Evolutionary conservation across 2,329 filamentous ascomycete genomes (phyloP), one percentile per base, ranked within the genome.

Genomic region (Fusarium sp.): DNA sequence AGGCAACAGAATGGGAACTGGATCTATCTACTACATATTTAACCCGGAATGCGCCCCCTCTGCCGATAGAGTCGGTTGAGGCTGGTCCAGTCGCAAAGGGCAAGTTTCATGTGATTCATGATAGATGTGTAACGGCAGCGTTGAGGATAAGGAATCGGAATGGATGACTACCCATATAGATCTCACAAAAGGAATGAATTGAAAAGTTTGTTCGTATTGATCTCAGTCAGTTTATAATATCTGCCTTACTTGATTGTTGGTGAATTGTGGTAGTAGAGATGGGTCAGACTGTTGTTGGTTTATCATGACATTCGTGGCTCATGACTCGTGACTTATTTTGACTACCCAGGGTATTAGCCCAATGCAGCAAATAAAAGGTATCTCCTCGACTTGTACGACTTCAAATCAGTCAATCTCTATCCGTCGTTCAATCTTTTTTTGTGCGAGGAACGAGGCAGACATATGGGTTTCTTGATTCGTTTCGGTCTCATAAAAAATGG

Each of bases 31-130:
- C 29, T 31, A 6, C 62, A 69, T 63, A 55, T 67, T 58, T 63
- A 31, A 49, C 63, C 63, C 60, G 67, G 60, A 72, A 70, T 67
- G 63, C 71, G 67, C 71, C 71, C 70, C 67, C 63, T 67, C 54
- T 56, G 41, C 53, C 42, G 35, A 50, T 54, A 11, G 43, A 57
- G n/a, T 45, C 27, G 47, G 63, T 15, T 21, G 50, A 62, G 71
- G 71, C 63, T 58, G 71, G 71, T 67, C 71, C 52, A 46, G 71
- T 59, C 63, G 71, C 57, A 62, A 62, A 70, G 68, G 71, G 59
- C 61, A 55, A 69, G 39, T 48, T 47, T 59, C 53, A 70, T 72
- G 61, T 69, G 61, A 53, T 68, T 61, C 50, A 70, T 62, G 54
- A 60, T 69, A 62, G 69, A 73, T 58, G 57, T 64, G 43, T 54